Base-by-base conservation (phyloP, 1,284 basidiomycete genomes). In the Boletus semigastroideus region DNA sequence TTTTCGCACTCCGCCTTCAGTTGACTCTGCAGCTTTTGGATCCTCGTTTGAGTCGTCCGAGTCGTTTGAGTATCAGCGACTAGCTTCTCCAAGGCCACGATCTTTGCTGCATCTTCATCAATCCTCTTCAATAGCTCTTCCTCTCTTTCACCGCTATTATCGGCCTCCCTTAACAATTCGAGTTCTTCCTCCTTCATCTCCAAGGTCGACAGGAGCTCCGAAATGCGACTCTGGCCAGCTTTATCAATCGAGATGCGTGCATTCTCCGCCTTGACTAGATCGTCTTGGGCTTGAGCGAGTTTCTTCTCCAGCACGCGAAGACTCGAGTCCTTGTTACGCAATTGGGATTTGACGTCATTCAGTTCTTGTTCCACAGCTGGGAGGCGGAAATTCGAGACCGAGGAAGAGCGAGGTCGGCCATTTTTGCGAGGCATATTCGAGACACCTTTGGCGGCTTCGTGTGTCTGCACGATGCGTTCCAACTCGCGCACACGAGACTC, bases 91-190 rank as follows among this genome's bases (percentile, higher is more conserved):
- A 86, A 60, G 4, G 79, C 74, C 6, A 65, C 61, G 28, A 85
- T 82, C 66, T 80, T 84, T 1, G 78, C 80, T 40, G 80, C 80
- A 52, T 87, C 85, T 61, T 84, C 83, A 42, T 87, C 85, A 33
- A 87, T 82, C 55, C 84, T 73, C 59, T 73, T 71, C 57, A 84
- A 55, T 34, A 86, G 59, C 54, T 83, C 81, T 33, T 77, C 74
- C 61, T 87, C 84, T 45, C 75, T 59, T 57, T 74, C 66, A 38
- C 78, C 69, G 16, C 65, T 63, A 27, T 66, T 53, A 37, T 67
- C 68, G 51, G 72, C 68, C 37, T 65, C 71, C 57, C 63, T 73
- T 38, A 81, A 49, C 39, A 72, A 74, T 12, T 67, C 67, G n/a
- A 87, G 58, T 53, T 87, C 84, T 31, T 82, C 82, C 34, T 82